Conservation (phyloP, 2,329 filamentous ascomycete genomes). For the Didymella lethalis region DNA sequence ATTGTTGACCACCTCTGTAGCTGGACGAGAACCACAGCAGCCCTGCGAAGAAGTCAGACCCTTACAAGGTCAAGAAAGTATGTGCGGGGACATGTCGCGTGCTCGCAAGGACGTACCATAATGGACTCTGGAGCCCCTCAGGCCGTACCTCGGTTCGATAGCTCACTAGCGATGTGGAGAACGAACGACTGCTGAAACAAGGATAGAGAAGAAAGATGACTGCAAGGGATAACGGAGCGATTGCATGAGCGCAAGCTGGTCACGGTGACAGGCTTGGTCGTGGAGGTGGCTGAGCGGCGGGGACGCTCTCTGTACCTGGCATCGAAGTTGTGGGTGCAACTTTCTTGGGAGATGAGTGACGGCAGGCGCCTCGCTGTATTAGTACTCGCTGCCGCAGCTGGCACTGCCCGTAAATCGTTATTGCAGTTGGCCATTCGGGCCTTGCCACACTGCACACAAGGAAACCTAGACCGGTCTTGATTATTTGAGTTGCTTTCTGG, state of each 20-base stretch:
- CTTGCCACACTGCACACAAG: conserved; percentile 20
- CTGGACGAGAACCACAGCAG: conserved; percentile 25
- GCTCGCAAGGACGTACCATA: conserved; percentile 18
- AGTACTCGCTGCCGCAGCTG: conserved; percentile 13
- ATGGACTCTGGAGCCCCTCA: conserved; percentile 15
- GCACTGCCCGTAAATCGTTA: conserved; percentile 15
- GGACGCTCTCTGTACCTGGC: conserved; percentile 10
- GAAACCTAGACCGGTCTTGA: conserved; percentile 20
- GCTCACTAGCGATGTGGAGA: conserved; percentile 11
- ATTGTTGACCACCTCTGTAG: conserved; percentile 1
- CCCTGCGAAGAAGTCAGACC: conserved; percentile 19
- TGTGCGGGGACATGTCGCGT: conserved; percentile 10
- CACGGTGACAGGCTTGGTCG: conserved; percentile 5
- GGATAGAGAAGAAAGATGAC: conserved; percentile 3
- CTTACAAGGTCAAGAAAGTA: background rate
- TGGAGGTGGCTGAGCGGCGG: conserved; percentile 14
- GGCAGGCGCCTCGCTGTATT: conserved; percentile 17
- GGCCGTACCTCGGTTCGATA: conserved; percentile 11
- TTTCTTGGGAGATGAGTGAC: conserved; percentile 12
- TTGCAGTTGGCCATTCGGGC: conserved; percentile 17
- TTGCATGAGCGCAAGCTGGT: conserved; percentile 18
- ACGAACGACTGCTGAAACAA: conserved; percentile 8
- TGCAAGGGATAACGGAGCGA: conserved; percentile 8
- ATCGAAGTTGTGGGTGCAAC: conserved; percentile 9
- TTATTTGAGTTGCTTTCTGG: conserved; percentile 20